phyloP scores from a whole-genome alignment of 352 stramenopile species.

The Pythium phragmitis region DNA sequence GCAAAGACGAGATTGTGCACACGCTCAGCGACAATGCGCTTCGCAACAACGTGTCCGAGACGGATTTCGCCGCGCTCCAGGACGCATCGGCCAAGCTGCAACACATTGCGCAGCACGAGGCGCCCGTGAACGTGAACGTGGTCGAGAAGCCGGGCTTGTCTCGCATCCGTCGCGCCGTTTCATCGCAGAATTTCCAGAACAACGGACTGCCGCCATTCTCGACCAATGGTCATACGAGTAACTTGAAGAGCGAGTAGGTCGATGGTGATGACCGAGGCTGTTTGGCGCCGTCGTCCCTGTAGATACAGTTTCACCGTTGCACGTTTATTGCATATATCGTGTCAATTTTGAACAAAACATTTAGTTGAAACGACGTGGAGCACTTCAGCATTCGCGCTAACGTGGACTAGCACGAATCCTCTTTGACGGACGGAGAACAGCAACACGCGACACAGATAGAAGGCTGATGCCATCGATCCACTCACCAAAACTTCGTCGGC shows the following conservation, averaged over 20 bases:
- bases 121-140: neutral
- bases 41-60: constrained; percentile 35
- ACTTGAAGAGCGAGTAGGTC: constrained; percentile 16
- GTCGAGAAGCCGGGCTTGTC: constrained; percentile 13
- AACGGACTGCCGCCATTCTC: constrained; percentile 29
- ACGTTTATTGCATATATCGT: too few species aligned
- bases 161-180: constrained; percentile 26
- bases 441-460: neutral
- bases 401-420: neutral
- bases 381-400: neutral
- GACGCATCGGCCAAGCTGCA: constrained; percentile 35
- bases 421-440: neutral
- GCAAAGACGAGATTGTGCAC: constrained; percentile 32
- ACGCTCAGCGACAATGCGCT: constrained; percentile 38
- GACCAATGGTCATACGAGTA: constrained; percentile 3
- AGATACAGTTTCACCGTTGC: neutral
- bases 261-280: neutral
- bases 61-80: constrained; percentile 36
- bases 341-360: constrained; percentile 8
- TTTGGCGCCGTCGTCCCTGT: neutral
- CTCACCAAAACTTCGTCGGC: neutral
- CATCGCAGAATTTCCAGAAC: constrained; percentile 31
- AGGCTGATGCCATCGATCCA: neutral
- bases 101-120: constrained; percentile 29
- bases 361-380: neutral